A percentile compares a stretch with the other conserved stretches of the same genome.
phyloP scores from a whole-genome alignment of 2,329 filamentous ascomycete species.

The Epichloe brachyelytri region DNA sequence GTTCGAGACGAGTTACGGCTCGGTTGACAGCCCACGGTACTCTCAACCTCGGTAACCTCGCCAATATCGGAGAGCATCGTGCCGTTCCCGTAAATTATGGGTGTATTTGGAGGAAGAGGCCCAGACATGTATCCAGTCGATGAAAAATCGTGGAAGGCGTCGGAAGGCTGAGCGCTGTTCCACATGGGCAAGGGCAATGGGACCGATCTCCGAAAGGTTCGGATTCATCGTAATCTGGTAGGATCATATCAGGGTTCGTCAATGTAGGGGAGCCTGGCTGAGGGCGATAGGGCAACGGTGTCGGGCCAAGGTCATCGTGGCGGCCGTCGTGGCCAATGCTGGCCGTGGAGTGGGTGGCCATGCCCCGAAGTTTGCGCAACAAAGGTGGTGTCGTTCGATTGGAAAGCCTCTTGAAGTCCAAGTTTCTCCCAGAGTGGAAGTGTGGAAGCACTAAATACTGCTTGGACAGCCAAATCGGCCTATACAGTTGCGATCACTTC shows the following conservation, averaged over 20 bases:
- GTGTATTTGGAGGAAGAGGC: slow-evolving; percentile 41
- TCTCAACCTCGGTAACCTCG: slow-evolving; percentile 42
- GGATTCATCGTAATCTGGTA: slow-evolving; percentile 58
- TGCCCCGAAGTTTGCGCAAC: slow-evolving; percentile 7
- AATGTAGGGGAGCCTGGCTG: slow-evolving; percentile 68
- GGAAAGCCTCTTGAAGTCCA: background rate
- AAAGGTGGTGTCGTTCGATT: background rate
- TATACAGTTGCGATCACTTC: background rate
- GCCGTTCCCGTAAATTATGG: slow-evolving; percentile 56
- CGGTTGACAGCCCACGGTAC: slow-evolving; percentile 29
- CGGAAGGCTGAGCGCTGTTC: slow-evolving; percentile 30
- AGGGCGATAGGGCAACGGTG: slow-evolving; percentile 26
- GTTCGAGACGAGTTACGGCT: slow-evolving; percentile 24
- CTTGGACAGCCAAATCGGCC: background rate
- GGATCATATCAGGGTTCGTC: slow-evolving; percentile 89
- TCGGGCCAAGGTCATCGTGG: slow-evolving; percentile 15
- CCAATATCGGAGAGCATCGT: slow-evolving; percentile 57
- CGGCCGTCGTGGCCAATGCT: slow-evolving; percentile 16
- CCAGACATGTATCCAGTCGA: slow-evolving; percentile 27
- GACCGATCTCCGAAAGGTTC: slow-evolving; percentile 38
- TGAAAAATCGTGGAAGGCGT: slow-evolving; percentile 29
- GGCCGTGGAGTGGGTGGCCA: slow-evolving; percentile 19
- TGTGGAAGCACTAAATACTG: background rate
- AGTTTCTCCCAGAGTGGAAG: background rate
- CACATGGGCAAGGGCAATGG: slow-evolving; percentile 38